Conservation (phyloP, 306 rosid species). For the Gleditsia sinensis region DNA sequence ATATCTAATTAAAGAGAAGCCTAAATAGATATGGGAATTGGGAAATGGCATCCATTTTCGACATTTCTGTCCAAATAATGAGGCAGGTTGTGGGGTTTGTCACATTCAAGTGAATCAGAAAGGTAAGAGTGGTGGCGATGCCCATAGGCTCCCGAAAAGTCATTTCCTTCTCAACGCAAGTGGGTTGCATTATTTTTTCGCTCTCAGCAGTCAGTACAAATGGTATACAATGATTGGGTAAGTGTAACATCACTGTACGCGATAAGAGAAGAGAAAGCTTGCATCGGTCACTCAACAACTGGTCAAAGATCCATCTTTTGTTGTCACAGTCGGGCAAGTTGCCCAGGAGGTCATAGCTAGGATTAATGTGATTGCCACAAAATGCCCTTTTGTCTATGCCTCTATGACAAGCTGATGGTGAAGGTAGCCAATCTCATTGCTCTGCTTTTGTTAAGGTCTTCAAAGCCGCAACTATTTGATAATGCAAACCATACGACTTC, state of each 20-base stretch:
- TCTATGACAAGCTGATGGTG: neutral
- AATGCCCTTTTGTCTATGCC: slow-evolving; percentile 2
- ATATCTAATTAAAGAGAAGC: neutral
- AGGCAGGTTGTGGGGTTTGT: slow-evolving; percentile 13
- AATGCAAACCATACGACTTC: neutral
- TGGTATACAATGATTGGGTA: neutral
- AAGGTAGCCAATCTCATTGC: neutral
- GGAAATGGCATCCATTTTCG: slow-evolving; percentile 2
- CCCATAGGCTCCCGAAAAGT: neutral
- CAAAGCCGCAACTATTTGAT: neutral
- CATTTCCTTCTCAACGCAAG: slow-evolving; percentile 27
- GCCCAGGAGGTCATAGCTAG: slow-evolving; percentile 4
- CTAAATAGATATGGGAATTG: no score
- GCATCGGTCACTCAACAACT: neutral
- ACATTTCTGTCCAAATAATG: slow-evolving; percentile 24
- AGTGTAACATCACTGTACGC: slow-evolving; percentile 31
- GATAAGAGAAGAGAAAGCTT: slow-evolving; percentile 23
- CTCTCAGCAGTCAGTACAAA: no score
- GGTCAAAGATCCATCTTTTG: neutral
- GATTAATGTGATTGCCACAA: neutral
- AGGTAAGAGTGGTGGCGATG: neutral
- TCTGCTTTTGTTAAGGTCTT: neutral
- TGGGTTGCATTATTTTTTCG: slow-evolving; percentile 43
- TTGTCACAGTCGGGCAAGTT: slow-evolving; percentile 29
- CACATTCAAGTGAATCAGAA: slow-evolving; percentile 26